Base-by-base conservation (phyloP, 2,329 filamentous ascomycete species). In the Mycosphaerelloides madeirae region DNA sequence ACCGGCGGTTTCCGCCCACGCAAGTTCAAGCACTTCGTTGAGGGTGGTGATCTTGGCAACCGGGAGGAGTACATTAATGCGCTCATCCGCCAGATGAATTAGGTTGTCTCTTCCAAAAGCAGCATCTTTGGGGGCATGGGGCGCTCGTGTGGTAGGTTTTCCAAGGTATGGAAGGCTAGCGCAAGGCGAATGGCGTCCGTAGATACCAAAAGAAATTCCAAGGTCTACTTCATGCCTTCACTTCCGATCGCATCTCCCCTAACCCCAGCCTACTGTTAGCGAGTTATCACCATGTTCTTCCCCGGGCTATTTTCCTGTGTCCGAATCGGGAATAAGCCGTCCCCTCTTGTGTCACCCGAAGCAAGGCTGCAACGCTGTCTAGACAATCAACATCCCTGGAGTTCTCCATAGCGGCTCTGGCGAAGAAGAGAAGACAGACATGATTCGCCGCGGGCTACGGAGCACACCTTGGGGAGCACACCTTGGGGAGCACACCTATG, bases 21-120 rank as follows among this genome's bases (percentile, higher is more conserved):
- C 76, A 98, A 97, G 81, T 97, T 97, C 84, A 93, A 89, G 80
- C 90, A 97, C 80, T 97, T 87, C 78, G 87, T 97, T 56, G 87
- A 96, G 80, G 93, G 91, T 75, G 93, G 93, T 84, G 93, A 98
- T 75, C 78, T 94, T 64, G 93, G 93, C 72, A 97, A 98, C 83
- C 86, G 93, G 61, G 93, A 98, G 80, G 90, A 97, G 66, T 84
- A 90, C 78, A 96, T 97, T 83, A 97, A 97, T 76, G 79, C 75
- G 65, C 82, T 97, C 68, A 85, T 98, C 78, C 83, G 87, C 74
- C 88, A 95, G 79, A 97, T 97, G 93, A 97, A 97, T 83, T 98
- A 94, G 69, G 43, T 48, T 37, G 14, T 9, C 13, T 31, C 29
- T 5, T 22, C 22, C 22, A 50, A 32, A 38, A 43, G 31, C 31